These are phyloP conservation scores for Echium plantagineum DNA, from an alignment of 257 asterid species.

Conservation along the genomic window DNA sequence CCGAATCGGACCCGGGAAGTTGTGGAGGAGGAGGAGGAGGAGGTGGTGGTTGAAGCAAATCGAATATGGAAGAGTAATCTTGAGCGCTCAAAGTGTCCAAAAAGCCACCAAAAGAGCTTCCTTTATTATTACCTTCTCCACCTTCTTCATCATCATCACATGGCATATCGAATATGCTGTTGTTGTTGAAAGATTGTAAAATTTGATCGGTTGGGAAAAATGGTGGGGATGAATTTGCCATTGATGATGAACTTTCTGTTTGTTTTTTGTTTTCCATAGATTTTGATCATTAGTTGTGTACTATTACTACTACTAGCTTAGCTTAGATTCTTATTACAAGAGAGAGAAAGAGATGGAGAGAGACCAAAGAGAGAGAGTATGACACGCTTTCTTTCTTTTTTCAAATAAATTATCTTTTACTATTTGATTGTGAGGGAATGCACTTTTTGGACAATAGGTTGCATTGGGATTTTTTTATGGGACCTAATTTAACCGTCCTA, in stretches of 20 bases:
- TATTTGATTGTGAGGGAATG: constrained; percentile 3
- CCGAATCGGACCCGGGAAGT: background rate
- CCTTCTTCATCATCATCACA: constrained; percentile 6
- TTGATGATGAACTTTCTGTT: constrained; percentile 3
- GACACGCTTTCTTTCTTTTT: constrained; percentile 10
- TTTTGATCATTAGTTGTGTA: constrained; percentile 12
- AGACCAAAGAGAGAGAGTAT: constrained; percentile 10
- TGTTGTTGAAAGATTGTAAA: constrained; percentile 13
- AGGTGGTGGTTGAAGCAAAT: constrained; percentile 12
- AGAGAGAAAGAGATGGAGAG: too few species aligned
- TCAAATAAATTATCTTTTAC: too few species aligned
- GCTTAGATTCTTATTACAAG: background rate
- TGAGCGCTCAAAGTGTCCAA: constrained; percentile 16
- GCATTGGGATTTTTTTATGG: too few species aligned
- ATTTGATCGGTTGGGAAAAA: constrained; percentile 24
- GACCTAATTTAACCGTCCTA: too few species aligned
- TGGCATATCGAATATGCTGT: constrained; percentile 12
- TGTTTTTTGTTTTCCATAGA: constrained; percentile 15
- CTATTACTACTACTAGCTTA: constrained; percentile 17
- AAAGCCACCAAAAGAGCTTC: constrained; percentile 9
- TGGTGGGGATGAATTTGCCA: constrained; percentile 2
- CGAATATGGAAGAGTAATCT: constrained; percentile 16
- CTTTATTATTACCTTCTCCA: background rate
- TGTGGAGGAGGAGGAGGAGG: constrained; percentile 9
- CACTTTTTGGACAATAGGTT: constrained; percentile 16